Base-by-base conservation (phyloP, 2,329 filamentous ascomycete species). In the Chaetomium strumarium region DNA sequence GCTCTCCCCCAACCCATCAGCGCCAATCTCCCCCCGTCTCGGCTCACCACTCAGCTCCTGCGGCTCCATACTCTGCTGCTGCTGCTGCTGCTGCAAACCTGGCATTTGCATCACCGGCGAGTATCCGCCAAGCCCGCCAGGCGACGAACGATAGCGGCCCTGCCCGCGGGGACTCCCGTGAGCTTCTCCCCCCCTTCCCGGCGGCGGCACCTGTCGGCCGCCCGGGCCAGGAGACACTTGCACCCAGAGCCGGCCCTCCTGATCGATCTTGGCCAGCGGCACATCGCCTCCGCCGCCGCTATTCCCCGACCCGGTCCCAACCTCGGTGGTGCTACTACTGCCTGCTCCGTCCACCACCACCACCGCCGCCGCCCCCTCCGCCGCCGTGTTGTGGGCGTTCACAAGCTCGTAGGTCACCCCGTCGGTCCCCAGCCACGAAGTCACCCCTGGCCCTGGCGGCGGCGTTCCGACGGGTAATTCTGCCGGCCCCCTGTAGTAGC, bases 211-310 rank as follows among this genome's bases (percentile, higher is more conserved):
- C 29, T 14, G 17, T 36, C 52, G 20, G n/a, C 9, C n/a, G 43
- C 24, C 31, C 5, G 19, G 14, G 37, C 20, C 24, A 17, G 30
- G 29, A 13, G 55, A 38, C n/a, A 61, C 56, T 36, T 56, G 58
- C 52, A 60, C 55, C 60, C 60, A 62, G n/a, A 62, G 24, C 48
- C 58, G 31, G 1, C 57, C 60, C 37, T 58, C 57, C 0, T 52
- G 36, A 20, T 62, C 60, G 7, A 61, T 43, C 44, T 56, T 62
- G 3, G 58, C 55, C 39, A 44, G 49, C n/a, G 53, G 51, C 38
- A 19, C 24, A 34, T 14, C 33, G 5, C 8, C 30, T 4, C 11
- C 17, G 8, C 24, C 36, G 14, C 46, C 51, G 13, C 24, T 37
- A 10, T 16, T 48, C 12, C 41, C 51, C 42, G 29, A 24, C 17